phyloP scores from a whole-genome alignment of 768 basidiomycete genomes.

The Russula brevipes region DNA sequence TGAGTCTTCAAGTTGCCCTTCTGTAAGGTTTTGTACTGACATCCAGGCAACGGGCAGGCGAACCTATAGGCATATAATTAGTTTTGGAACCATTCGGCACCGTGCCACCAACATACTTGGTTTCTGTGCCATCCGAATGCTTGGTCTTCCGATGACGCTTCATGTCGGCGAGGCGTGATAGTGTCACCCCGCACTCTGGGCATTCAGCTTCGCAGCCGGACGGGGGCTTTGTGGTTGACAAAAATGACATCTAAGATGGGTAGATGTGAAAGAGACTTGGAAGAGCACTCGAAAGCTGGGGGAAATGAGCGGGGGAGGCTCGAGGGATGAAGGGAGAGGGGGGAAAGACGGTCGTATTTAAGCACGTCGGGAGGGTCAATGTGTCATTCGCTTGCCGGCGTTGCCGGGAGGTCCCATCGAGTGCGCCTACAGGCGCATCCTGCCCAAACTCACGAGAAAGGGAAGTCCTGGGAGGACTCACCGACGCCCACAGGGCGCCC shows the following conservation, averaged over 20 bases:
- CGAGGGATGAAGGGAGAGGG: not conserved
- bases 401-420: not conserved
- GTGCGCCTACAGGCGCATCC: slow-evolving; percentile 11
- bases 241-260: not conserved
- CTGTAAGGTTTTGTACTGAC: slow-evolving; percentile 7
- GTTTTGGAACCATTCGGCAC: not conserved
- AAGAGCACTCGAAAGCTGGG: not conserved
- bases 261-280: not conserved
- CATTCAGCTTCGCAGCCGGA: not conserved
- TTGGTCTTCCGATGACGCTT: slow-evolving; percentile 13
- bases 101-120: slow-evolving; percentile 12
- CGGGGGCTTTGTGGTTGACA: not conserved
- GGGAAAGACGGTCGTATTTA: slow-evolving; percentile 9
- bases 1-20: slow-evolving; percentile 6
- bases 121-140: slow-evolving; percentile 8
- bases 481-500: slow-evolving; percentile 11
- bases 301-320: not conserved
- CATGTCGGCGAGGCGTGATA: slow-evolving; percentile 10
- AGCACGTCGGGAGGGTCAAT: not conserved
- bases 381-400: not conserved
- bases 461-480: slow-evolving; percentile 2
- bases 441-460: slow-evolving; percentile 9
- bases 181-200: slow-evolving; percentile 4
- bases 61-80: slow-evolving; percentile 2
- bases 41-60: slow-evolving; percentile 2